Conservation (phyloP, 176 grass and related monocot genomes). For the Oryza coarctata region DNA sequence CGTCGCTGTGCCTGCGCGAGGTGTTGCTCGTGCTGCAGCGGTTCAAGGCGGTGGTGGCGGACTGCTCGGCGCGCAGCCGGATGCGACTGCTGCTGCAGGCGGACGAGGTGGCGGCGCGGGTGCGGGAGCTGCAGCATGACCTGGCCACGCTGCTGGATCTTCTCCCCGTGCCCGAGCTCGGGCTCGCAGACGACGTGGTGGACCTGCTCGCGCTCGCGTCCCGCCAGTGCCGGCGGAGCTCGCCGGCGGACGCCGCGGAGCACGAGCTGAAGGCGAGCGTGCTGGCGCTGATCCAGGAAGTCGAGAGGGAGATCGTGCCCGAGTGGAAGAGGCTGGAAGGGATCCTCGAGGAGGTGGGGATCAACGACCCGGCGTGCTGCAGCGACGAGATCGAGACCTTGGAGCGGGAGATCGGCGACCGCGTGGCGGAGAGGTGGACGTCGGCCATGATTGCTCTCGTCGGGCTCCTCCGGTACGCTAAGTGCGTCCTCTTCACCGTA, state of each 20-base stretch:
- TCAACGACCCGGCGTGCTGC: constrained; percentile 72
- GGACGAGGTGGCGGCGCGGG: constrained; percentile 47
- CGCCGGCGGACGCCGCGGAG: constrained; percentile 17
- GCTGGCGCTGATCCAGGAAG: constrained; percentile 63
- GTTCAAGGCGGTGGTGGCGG: constrained; percentile 69
- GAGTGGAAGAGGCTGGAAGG: constrained; percentile 54
- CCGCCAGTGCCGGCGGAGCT: constrained; percentile 57
- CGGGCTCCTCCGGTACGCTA: constrained; percentile 83
- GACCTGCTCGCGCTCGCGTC: constrained; percentile 65
- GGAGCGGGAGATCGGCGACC: constrained; percentile 89
- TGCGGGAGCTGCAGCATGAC: constrained; percentile 73
- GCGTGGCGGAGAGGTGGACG: constrained; percentile 66
- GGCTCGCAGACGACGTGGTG: constrained; percentile 59
- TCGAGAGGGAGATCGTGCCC: constrained; percentile 77
- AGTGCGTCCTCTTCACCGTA: constrained; percentile 84
- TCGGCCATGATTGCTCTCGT: constrained; percentile 77
- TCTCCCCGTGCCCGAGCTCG: constrained; percentile 56
- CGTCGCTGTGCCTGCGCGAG: constrained; percentile 85
- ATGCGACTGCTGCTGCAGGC: constrained; percentile 72
- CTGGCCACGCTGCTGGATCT: constrained; percentile 85
- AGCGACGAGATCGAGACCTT: constrained; percentile 82
- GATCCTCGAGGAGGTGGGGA: constrained; percentile 62
- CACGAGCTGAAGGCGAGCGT: constrained; percentile 49
- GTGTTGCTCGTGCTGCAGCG: constrained; percentile 75
- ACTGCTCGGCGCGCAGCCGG: constrained; percentile 63